phyloP scores from a whole-genome alignment of 768 basidiomycete genomes.

The Boletellus ananas region DNA sequence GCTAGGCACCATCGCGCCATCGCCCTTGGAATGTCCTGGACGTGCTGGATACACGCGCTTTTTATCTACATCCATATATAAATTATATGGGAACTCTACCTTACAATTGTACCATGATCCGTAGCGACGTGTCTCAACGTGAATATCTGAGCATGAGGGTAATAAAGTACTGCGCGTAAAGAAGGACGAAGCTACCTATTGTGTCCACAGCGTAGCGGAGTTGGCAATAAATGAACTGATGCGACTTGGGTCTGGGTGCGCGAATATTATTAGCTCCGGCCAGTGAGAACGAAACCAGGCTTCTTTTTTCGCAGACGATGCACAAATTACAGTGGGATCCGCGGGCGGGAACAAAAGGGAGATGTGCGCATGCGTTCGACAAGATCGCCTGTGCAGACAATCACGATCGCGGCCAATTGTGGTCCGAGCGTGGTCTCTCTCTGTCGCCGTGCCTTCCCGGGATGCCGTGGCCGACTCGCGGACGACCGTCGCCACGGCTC shows the following conservation, averaged over 20 bases:
- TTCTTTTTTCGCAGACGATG: slow-evolving; percentile 6
- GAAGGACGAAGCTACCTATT: slow-evolving; percentile 17
- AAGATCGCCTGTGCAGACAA: slow-evolving; percentile 1
- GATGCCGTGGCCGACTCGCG: slow-evolving; percentile 40
- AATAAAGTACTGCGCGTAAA: slow-evolving; percentile 30
- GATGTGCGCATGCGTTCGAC: not conserved
- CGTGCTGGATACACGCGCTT: too few relatives aligned
- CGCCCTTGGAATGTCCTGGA: too few relatives aligned
- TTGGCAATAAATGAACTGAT: slow-evolving; percentile 4
- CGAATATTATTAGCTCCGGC: slow-evolving; percentile 6
- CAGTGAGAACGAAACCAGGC: slow-evolving; percentile 3
- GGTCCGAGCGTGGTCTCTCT: slow-evolving; percentile 20
- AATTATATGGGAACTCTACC: slow-evolving; percentile 9
- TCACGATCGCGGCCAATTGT: slow-evolving; percentile 13
- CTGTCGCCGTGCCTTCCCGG: slow-evolving; percentile 22
- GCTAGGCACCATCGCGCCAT: too few relatives aligned
- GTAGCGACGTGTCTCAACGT: slow-evolving; percentile 11
- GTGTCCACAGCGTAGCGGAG: slow-evolving; percentile 6
- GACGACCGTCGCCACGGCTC: slow-evolving; percentile 37
- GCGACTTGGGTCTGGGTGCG: slow-evolving; percentile 1
- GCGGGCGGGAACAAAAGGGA: not conserved
- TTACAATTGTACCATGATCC: slow-evolving; percentile 14
- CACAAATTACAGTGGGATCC: not conserved
- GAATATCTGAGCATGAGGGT: slow-evolving; percentile 22
- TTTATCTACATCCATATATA: slow-evolving; percentile 5